Evolutionary conservation across 495 filamentous ascomycete species (phyloP), one percentile per base, ranked within the genome.

Genomic region (Talaromyces trachyspermus): DNA sequence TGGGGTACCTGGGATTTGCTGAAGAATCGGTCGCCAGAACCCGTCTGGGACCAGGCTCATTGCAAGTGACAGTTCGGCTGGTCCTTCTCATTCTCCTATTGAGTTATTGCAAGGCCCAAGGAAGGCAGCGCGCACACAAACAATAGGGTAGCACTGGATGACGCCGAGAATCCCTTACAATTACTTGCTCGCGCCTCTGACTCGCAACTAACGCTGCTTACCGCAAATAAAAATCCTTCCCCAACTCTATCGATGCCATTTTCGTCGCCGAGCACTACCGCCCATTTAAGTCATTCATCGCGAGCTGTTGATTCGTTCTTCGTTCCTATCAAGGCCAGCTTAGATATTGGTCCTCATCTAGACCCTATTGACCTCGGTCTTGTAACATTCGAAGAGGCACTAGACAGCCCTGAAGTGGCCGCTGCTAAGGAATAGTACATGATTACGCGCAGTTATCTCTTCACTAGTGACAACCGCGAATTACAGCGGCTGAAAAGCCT

Each of bases 111-210:
- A n/a, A n/a, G n/a, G n/a, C n/a, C n/a, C n/a, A n/a, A n/a, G n/a
- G n/a, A n/a, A n/a, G n/a, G n/a, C n/a, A n/a, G n/a, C n/a, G n/a
- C n/a, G n/a, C n/a, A n/a, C 43, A 51, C 45, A 22, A 70, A 74
- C 11, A 75, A 81, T 17, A 64, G 69, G 29, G 67, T 85, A 10
- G 75, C 77, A 19, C 57, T 87, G 4, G 83, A 85, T 49, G 83
- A 86, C 62, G 83, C 83, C 14, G 84, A 87, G 53, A 87, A 87
- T 49, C 84, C 84, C 0, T 61, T 87, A 8, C 83, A 87, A 54
- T 60, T 87, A 2, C 72, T 87, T 17, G 84, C 84, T 2, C 69
- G 82, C 15, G 83, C 84, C 0, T 85, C 83, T 5, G 81, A 87
- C 57, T 68, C 85, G 26, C 76, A 82, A 42, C 65, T 80, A 7